Evolutionary conservation across 2,329 filamentous ascomycete genomes (phyloP).

Genomic region (Sclerotinia nivalis): DNA sequence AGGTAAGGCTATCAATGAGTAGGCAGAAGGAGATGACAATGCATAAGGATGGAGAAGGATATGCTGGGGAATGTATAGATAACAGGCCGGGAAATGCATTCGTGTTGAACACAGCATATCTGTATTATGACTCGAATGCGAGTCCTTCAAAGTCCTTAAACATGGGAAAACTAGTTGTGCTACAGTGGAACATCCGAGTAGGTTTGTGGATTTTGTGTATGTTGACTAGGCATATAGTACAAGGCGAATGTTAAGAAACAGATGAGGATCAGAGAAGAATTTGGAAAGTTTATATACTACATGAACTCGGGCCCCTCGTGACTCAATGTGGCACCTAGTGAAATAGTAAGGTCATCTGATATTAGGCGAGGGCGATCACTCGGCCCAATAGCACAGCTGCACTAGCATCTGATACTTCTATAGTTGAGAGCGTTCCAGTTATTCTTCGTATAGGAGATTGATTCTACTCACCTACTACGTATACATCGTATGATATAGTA

Average conservation of each 20-base stretch:
- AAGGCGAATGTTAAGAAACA: not conserved
- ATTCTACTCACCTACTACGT: too few relatives aligned
- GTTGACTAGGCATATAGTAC: not conserved
- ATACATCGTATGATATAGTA: too few relatives aligned
- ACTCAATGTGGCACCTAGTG: not conserved
- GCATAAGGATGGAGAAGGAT: not conserved
- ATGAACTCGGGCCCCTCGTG: not conserved
- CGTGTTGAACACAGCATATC: not conserved
- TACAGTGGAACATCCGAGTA: not conserved
- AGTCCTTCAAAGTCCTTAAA: too few relatives aligned
- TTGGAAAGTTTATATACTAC: not conserved
- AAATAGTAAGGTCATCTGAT: slow-evolving; percentile 8
- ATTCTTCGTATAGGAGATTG: too few relatives aligned
- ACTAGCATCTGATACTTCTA: not conserved
- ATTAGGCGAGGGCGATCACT: slow-evolving; percentile 1
- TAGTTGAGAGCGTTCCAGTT: not conserved
- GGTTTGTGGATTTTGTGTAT: not conserved
- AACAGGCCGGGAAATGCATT: not conserved
- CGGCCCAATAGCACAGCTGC: not conserved
- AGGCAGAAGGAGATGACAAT: not conserved
- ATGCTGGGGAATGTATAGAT: not conserved
- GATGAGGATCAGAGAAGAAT: too few relatives aligned
- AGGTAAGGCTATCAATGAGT: not conserved
- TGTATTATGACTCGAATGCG: too few relatives aligned
- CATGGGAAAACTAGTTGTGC: not conserved